Conservation (phyloP, 1,284 basidiomycete genomes). For the Amylostereum chailletii region DNA sequence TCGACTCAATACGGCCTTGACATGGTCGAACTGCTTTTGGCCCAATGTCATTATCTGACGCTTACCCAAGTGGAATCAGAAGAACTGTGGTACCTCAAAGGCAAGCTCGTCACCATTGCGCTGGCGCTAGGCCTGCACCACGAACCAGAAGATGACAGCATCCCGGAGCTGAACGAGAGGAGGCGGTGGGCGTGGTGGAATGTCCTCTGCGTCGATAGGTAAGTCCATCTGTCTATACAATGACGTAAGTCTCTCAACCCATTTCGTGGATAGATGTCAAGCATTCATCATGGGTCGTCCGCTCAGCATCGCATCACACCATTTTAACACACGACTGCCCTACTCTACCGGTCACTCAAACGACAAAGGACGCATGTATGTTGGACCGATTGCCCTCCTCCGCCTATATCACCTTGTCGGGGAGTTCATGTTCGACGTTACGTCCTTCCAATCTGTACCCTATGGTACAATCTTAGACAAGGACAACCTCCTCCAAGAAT, state of each 20-base stretch:
- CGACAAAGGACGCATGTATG: conserved; percentile 56
- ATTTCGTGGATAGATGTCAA: conserved; percentile 51
- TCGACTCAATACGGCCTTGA: conserved; percentile 59
- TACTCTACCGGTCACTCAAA: conserved; percentile 50
- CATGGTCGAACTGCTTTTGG: conserved; percentile 63
- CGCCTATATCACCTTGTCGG: conserved; percentile 65
- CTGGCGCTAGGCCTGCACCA: conserved; percentile 78
- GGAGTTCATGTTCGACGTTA: conserved; percentile 74
- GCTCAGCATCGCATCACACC: conserved; percentile 61
- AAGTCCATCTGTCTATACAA: conserved; percentile 10
- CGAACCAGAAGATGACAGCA: conserved; percentile 66
- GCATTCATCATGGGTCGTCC: conserved; percentile 78
- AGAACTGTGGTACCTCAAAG: conserved; percentile 69
- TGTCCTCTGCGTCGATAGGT: conserved; percentile 70
- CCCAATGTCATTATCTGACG: conserved; percentile 61
- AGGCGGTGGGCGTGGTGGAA: conserved; percentile 85
- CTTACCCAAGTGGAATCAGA: conserved; percentile 68
- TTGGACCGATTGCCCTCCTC: conserved; percentile 69
- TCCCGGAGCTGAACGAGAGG: conserved; percentile 58
- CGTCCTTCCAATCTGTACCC: conserved; percentile 63
- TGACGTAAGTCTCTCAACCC: neutral
- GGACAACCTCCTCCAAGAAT: conserved; percentile 57
- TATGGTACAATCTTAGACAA: conserved; percentile 64
- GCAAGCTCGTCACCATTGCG: conserved; percentile 62
- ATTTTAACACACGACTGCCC: conserved; percentile 71